Percentiles rank a stretch among this genome's conserved stretches.
These are phyloP conservation scores for Bryoerythrophyllum caledonicum DNA, from an alignment of 225 moss, liverwort and hornwort species.

Conservation along the genomic window DNA sequence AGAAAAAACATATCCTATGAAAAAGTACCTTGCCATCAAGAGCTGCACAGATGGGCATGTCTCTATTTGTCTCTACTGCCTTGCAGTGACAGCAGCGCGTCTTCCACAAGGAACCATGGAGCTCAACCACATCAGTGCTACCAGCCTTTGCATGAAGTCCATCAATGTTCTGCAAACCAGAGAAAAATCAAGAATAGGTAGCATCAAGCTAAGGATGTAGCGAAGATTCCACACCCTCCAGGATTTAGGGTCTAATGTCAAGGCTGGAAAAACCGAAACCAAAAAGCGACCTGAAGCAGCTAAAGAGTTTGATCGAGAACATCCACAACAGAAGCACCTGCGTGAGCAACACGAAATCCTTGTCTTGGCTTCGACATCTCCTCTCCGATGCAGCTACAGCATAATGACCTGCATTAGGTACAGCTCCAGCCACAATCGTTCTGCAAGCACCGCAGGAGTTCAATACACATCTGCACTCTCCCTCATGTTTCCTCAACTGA, in stretches of 20 bases:
- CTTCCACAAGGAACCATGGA: slow-evolving; percentile 97
- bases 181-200: slow-evolving; percentile 2
- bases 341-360: slow-evolving; percentile 72
- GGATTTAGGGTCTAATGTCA: background rate
- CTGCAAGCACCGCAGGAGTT: slow-evolving; percentile 35
- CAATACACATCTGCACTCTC: background rate
- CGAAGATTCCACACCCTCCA: background rate
- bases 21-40: slow-evolving; percentile 72
- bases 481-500: background rate
- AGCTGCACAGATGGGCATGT: slow-evolving; percentile 85
- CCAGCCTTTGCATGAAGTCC: slow-evolving; percentile 75
- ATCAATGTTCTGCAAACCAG: slow-evolving; percentile 71
- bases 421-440: slow-evolving; percentile 62
- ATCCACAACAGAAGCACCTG: slow-evolving; percentile 53
- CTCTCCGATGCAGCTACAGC: slow-evolving; percentile 72
- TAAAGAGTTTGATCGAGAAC: too few species aligned
- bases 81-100: slow-evolving; percentile 80
- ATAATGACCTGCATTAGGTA: slow-evolving; percentile 76
- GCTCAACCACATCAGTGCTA: slow-evolving; percentile 78
- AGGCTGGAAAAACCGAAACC: too few species aligned
- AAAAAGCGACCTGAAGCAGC: background rate
- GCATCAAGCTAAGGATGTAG: background rate
- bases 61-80: slow-evolving; percentile 55
- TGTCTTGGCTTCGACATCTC: slow-evolving; percentile 58
- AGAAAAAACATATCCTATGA: background rate